Evolutionary conservation across 176 grass and related monocot genomes (phyloP).

Genomic region (Hordeum vulgare): DNA sequence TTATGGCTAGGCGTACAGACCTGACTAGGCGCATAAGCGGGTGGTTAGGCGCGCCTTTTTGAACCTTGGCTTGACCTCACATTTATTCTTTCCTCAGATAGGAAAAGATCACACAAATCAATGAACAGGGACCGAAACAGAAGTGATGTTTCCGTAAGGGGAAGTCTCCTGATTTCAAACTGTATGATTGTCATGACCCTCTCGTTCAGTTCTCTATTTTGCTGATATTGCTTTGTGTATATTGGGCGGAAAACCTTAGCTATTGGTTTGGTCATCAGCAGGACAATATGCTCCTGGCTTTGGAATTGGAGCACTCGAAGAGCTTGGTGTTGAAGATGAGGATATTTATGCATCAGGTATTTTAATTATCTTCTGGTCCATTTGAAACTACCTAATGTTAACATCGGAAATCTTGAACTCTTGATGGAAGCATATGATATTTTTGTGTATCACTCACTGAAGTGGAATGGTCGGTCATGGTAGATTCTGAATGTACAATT

Average conservation of each 20-base stretch:
- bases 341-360: constrained; percentile 98
- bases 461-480: not conserved
- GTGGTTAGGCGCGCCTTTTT: not conserved
- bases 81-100: constrained; percentile 49
- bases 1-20: too few species aligned
- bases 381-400: not conserved
- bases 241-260: constrained; percentile 12
- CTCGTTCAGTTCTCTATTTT: constrained; percentile 4
- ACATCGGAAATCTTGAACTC: not conserved
- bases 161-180: constrained; percentile 67
- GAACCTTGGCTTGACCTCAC: not conserved
- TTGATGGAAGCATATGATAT: not conserved
- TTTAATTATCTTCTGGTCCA: constrained; percentile 21
- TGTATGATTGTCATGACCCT: constrained; percentile 48
- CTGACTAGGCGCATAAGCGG: too few species aligned
- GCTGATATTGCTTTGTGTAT: constrained; percentile 1
- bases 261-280: constrained; percentile 50
- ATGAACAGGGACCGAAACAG: constrained; percentile 35
- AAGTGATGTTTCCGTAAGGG: constrained; percentile 41
- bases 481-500: not conserved
- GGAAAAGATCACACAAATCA: constrained; percentile 61
- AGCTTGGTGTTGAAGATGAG: constrained; percentile 97
- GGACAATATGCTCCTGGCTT: constrained; percentile 87
- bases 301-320: constrained; percentile 96
- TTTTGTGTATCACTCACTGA: not conserved